Conservation (phyloP, 345 rosid species). For the Acer negundo region DNA sequence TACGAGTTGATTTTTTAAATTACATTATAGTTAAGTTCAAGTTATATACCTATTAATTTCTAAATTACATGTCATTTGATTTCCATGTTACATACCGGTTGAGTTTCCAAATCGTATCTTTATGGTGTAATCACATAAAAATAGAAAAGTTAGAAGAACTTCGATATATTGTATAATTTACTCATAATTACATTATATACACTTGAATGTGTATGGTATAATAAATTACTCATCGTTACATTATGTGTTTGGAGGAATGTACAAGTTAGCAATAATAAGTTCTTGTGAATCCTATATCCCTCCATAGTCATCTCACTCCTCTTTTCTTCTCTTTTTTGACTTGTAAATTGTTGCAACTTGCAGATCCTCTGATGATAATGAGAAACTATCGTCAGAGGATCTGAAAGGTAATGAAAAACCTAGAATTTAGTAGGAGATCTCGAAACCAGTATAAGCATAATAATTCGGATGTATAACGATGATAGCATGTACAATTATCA, state of each 20-base stretch:
- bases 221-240: not conserved
- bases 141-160: not conserved
- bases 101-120: no score
- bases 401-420: slow-evolving; percentile 32
- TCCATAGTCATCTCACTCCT: slow-evolving; percentile 72
- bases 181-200: not conserved
- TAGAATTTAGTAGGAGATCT: not conserved
- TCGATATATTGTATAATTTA: no score
- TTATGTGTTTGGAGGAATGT: slow-evolving; percentile 2
- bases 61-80: no score
- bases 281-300: slow-evolving; percentile 76
- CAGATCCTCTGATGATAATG: slow-evolving; percentile 59
- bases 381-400: slow-evolving; percentile 42
- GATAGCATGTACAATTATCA: not conserved
- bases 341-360: slow-evolving; percentile 61
- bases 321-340: slow-evolving; percentile 80
- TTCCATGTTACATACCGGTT: no score
- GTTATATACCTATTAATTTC: no score
- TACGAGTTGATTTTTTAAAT: no score
- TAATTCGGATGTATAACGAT: not conserved
- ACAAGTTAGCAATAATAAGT: slow-evolving; percentile 31
- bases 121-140: not conserved
- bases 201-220: slow-evolving; percentile 1
- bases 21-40: no score
- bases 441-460: not conserved